phyloP scores from a whole-genome alignment of 768 basidiomycete species.

The Cyathus striatus region DNA sequence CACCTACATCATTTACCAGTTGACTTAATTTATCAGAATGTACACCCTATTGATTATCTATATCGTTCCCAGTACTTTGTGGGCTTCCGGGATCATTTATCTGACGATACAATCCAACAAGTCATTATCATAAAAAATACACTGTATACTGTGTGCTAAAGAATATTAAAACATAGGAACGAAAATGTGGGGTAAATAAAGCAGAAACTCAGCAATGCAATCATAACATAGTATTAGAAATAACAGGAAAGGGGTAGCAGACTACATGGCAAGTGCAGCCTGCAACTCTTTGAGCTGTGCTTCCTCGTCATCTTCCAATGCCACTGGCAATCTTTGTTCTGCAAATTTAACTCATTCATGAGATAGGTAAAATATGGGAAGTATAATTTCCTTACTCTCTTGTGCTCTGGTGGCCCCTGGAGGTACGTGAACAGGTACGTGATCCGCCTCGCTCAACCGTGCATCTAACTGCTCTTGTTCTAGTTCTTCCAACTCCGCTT shows the following conservation, averaged over 20 bases:
- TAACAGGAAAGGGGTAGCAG: constrained; percentile 5
- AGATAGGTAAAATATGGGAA: neutral
- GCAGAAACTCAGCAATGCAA: neutral
- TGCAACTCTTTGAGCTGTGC: constrained; percentile 85
- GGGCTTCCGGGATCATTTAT: neutral
- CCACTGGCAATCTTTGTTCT: constrained; percentile 30
- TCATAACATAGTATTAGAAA: too few relatives aligned
- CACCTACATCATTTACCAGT: too few relatives aligned
- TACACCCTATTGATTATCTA: too few relatives aligned
- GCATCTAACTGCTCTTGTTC: constrained; percentile 88
- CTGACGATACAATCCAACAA: neutral
- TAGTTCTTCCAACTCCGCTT: constrained; percentile 75
- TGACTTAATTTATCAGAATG: neutral
- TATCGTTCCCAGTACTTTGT: too few relatives aligned
- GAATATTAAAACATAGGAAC: neutral
- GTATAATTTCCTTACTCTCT: constrained; percentile 39
- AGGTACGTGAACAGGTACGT: constrained; percentile 84
- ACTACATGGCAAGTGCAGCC: constrained; percentile 80
- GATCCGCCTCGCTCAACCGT: constrained; percentile 80
- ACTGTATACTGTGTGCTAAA: constrained; percentile 12
- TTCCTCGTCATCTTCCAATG: constrained; percentile 88
- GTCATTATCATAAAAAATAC: constrained; percentile 22
- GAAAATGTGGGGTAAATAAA: neutral
- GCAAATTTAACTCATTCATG: constrained; percentile 5
- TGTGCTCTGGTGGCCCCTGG: constrained; percentile 43